These are phyloP conservation scores for Candida nonsorbophila DNA, from an alignment of 805 yeast genomes.

Conservation along the genomic window DNA sequence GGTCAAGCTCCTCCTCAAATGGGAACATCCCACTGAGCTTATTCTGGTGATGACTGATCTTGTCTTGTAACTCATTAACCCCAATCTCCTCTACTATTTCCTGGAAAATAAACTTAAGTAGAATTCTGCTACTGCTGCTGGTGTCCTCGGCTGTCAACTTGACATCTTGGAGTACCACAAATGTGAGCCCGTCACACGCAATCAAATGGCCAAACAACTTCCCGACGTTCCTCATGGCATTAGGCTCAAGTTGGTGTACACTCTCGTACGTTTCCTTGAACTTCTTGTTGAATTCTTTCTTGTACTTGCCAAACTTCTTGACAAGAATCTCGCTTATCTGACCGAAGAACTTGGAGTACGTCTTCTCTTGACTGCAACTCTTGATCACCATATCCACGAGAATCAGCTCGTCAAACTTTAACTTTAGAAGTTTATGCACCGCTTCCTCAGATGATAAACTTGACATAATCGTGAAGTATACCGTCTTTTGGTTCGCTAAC, in stretches of 20 bases:
- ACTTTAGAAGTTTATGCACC: conserved; percentile 70
- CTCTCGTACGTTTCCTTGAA: conserved; percentile 54
- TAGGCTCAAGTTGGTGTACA: conserved; percentile 65
- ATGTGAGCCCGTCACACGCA: conserved; percentile 61
- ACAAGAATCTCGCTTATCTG: conserved; percentile 50
- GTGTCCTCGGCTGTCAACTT: conserved; percentile 66
- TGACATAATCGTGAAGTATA: conserved; percentile 81
- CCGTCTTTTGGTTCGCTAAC: conserved; percentile 63
- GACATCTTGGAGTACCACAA: conserved; percentile 54
- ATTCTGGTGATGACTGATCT: conserved; percentile 52
- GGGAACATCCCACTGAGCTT: conserved; percentile 62
- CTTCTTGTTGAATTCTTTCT: conserved; percentile 38
- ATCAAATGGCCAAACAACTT: conserved; percentile 82
- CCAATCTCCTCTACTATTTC: conserved; percentile 80
- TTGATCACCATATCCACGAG: conserved; percentile 71
- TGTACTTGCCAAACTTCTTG: conserved; percentile 44
- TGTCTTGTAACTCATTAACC: conserved; percentile 37
- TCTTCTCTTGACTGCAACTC: conserved; percentile 79
- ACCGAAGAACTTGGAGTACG: conserved; percentile 84
- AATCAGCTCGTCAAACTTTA: conserved; percentile 41
- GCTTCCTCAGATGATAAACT: conserved; percentile 91
- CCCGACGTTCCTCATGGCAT: conserved; percentile 72
- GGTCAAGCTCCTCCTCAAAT: conserved; percentile 36
- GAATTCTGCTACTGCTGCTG: conserved; percentile 75
- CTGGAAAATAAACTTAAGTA: conserved; percentile 74